A percentile compares a stretch with the other conserved stretches of the same genome.
Conservation (phyloP, 495 filamentous ascomycete species). For the Penicillium flavigenum region DNA sequence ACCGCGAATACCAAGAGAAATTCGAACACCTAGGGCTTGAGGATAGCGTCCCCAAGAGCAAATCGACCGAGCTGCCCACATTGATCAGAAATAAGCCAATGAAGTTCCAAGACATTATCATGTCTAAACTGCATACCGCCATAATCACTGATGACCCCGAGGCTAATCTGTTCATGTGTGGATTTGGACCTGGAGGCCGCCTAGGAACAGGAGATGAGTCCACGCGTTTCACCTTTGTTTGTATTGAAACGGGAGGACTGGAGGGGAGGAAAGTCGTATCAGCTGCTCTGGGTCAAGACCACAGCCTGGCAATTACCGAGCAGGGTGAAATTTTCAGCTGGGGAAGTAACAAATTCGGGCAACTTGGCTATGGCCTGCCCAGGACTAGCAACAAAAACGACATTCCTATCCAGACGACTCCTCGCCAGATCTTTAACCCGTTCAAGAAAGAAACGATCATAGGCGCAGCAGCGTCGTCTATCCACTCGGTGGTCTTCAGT, state of each 20-base stretch:
- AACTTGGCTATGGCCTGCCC: conserved; percentile 76
- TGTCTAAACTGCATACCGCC: conserved; percentile 92
- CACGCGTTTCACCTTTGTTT: conserved; percentile 79
- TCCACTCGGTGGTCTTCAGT: conserved; percentile 90
- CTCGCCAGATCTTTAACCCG: conserved; percentile 86
- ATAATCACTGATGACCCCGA: conserved; percentile 87
- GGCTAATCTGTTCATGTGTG: conserved; percentile 89
- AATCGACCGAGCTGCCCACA: conserved; percentile 57
- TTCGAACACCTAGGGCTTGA: conserved; percentile 32
- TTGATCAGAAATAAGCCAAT: conserved; percentile 67
- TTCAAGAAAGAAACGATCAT: conserved; percentile 81
- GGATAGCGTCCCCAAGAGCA: conserved; percentile 23
- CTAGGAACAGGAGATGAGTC: conserved; percentile 87
- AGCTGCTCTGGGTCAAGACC: conserved; percentile 85
- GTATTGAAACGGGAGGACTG: conserved; percentile 71
- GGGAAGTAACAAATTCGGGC: conserved; percentile 84
- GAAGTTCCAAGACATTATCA: conserved; percentile 69
- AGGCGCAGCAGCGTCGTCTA: conserved; percentile 84
- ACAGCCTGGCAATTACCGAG: conserved; percentile 79
- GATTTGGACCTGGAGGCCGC: conserved; percentile 85
- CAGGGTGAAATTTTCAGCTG: conserved; percentile 86
- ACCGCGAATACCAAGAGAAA: conserved; percentile 54
- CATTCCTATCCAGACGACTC: conserved; percentile 74
- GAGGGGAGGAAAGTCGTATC: conserved; percentile 66
- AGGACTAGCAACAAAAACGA: conserved; percentile 57